Percentiles rank a stretch among this genome's conserved stretches.
Evolutionary conservation across 306 rosid genomes (phyloP).

Genomic region (Trifolium repens): DNA sequence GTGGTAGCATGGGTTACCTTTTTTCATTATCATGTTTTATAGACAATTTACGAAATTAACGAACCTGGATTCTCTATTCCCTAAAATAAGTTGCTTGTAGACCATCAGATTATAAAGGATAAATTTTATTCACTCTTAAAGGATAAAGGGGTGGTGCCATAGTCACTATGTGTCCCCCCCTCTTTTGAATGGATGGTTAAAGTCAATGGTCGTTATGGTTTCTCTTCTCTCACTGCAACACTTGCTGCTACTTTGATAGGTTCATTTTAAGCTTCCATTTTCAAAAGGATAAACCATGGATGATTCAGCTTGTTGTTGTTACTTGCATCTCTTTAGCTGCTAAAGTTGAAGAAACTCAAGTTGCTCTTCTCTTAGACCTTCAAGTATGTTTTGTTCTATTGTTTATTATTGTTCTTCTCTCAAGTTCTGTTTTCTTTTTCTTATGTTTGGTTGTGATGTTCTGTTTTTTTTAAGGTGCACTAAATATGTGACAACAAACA

Average conservation of each 20-base stretch:
- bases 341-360: slow-evolving; percentile 92
- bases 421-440: background rate
- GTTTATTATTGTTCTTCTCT: background rate
- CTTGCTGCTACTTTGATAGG: slow-evolving; percentile 68
- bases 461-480: slow-evolving; percentile 55
- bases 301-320: slow-evolving; percentile 84
- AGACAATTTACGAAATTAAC: too few species aligned
- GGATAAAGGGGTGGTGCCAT: too few species aligned
- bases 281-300: slow-evolving; percentile 87
- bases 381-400: slow-evolving; percentile 58
- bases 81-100: background rate
- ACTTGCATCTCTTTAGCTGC: slow-evolving; percentile 95
- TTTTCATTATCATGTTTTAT: background rate
- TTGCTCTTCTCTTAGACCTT: slow-evolving; percentile 87
- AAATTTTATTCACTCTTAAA: too few species aligned
- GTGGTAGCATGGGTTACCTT: background rate
- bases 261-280: slow-evolving; percentile 66
- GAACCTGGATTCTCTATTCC: background rate
- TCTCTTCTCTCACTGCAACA: too few species aligned
- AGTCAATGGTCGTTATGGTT: too few species aligned
- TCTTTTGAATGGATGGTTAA: too few species aligned
- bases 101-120: too few species aligned
- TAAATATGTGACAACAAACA: slow-evolving; percentile 45
- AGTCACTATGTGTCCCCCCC: too few species aligned
- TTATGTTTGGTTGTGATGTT: background rate